Percentiles rank a stretch among this genome's conserved stretches.
Conservation (phyloP, 805 yeast genomes). For the Metschnikowia arizonensis region DNA sequence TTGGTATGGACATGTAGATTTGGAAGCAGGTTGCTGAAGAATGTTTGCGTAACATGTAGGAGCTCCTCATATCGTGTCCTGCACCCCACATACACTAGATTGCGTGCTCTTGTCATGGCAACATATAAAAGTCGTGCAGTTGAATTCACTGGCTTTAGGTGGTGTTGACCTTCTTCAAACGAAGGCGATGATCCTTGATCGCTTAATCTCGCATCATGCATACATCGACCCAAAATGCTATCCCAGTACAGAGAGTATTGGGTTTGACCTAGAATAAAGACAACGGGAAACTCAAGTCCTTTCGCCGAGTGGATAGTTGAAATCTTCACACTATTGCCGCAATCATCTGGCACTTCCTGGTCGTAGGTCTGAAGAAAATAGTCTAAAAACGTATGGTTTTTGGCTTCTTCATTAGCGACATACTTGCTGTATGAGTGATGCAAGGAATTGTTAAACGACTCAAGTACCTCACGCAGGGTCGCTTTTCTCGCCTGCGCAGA, state of each 20-base stretch:
- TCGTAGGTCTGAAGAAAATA: conserved; percentile 41
- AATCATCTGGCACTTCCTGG: conserved; percentile 29
- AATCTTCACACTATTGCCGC: conserved; percentile 41
- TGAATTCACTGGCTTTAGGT: too few species aligned
- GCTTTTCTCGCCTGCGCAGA: conserved; percentile 6
- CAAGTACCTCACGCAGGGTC: conserved; percentile 9
- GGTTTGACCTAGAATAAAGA: conserved; percentile 40
- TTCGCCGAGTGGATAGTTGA: conserved; percentile 74
- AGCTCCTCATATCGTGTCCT: conserved; percentile 2
- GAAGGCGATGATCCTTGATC: not conserved
- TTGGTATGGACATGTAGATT: not conserved
- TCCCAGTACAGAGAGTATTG: conserved; percentile 13
- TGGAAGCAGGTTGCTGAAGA: conserved; percentile 8
- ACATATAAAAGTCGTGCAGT: conserved; percentile 50
- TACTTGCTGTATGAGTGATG: conserved; percentile 14
- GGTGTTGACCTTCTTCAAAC: not conserved
- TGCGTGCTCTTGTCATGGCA: conserved; percentile 61
- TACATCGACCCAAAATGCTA: not conserved
- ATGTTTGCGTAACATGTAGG: conserved; percentile 4
- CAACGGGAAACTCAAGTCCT: conserved; percentile 70
- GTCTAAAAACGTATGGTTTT: conserved; percentile 26
- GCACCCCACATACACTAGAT: conserved; percentile 37
- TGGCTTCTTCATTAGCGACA: conserved; percentile 6
- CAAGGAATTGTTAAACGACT: conserved; percentile 16
- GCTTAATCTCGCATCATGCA: not conserved